Conservation (phyloP, 345 rosid species). For the Arabidopsis arenosa region DNA sequence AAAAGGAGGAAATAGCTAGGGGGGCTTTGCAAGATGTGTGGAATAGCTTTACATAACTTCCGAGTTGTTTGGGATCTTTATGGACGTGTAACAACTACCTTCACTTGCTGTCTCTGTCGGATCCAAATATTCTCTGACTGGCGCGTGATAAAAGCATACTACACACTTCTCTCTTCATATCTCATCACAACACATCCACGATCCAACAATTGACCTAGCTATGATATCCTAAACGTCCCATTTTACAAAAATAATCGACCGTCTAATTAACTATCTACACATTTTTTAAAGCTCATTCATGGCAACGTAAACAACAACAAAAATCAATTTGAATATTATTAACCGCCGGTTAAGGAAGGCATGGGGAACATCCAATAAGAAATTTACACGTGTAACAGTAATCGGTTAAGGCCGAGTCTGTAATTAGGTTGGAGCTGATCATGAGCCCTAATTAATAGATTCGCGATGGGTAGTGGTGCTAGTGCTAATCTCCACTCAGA, state of each 20-base stretch:
- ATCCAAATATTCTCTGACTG: conserved; percentile 31
- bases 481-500: background rate
- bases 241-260: conserved; percentile 15
- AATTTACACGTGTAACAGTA: no score
- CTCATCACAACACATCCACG: background rate
- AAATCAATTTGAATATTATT: no score
- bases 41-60: conserved; percentile 38
- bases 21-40: conserved; percentile 33
- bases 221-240: background rate
- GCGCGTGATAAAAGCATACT: conserved; percentile 36
- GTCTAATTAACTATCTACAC: background rate
- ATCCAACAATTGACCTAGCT: background rate
- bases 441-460: background rate
- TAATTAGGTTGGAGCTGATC: background rate
- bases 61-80: conserved; percentile 37
- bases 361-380: no score
- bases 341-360: no score
- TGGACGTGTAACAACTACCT: conserved; percentile 43
- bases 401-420: no score
- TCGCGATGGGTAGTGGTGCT: background rate
- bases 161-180: conserved; percentile 8
- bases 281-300: background rate
- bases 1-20: background rate
- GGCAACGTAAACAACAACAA: background rate
- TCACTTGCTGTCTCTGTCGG: conserved; percentile 45